Evolutionary conservation across 768 basidiomycete species (phyloP), one percentile per base, ranked within the genome.

Genomic region (Boletus vinaceobasis): DNA sequence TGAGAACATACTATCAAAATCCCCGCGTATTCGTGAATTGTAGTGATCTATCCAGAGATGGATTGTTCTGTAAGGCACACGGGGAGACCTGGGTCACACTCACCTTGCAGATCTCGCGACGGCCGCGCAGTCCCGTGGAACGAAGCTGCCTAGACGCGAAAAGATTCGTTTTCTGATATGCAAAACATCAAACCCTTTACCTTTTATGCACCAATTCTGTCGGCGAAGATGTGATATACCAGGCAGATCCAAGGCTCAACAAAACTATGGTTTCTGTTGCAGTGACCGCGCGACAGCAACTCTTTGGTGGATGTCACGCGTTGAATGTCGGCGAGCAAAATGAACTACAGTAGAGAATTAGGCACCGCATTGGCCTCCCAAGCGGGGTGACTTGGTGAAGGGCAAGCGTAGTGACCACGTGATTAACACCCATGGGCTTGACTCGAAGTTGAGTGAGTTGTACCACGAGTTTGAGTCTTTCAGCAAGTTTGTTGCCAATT

Each of bases 61-160:
- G 23, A 37, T 17, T 37, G 26, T 33, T 49, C 39, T 23, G 38
- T 52, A 21, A 44, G 8, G n/a, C 8, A 38, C 9, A 23, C 13
- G 8, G 39, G 35, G 23, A 6, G 17, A 8, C 51, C 23, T 37
- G 49, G 8, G 11, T 21, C 27, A n/a, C 21, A 15, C 51, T 57
- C 51, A 57, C 55, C 40, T 50, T 39, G 50, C 26, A 23, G 19
- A 50, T 52, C 31, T 46, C 39, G 21, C 2, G 43, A 47, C 33
- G 14, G 27, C 35, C 48, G 33, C 14, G 33, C 39, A 35, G 32
- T 47, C 8, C 40, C 33, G 27, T 36, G 35, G 9, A 26, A 37
- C 29, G 13, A 80, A 78, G 62, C 73, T 80, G 4, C 79, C 31
- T 10, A 37, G 29, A 27, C 11, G 5, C 49, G 44, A 35, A 37